Base-by-base conservation (phyloP, 352 stramenopile species). In the Pythium myriotylum region DNA sequence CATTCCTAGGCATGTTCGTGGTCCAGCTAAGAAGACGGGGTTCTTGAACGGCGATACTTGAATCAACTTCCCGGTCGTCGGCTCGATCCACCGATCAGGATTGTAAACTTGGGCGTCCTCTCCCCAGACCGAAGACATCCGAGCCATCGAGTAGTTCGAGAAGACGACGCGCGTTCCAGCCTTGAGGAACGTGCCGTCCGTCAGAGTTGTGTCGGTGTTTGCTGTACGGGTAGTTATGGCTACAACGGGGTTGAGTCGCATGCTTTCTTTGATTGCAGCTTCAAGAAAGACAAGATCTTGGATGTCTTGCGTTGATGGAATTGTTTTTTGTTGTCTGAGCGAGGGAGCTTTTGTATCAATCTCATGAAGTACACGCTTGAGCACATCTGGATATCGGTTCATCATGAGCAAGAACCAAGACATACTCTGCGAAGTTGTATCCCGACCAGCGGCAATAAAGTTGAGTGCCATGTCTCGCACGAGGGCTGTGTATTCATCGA, bases 371-470 rank as follows among this genome's bases (percentile, higher is more conserved):
- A 90, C 70, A 20, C 74, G 69, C 19, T 39, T 48, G 4, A 83
- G 42, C 7, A 90, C 73, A 3, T 72, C 32, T 4, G 83, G 88
- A 29, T 95, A 66, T 3, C 76, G 76, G 32, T 84, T 86, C 63
- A 96, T 83, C 73, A 91, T 85, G 41, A 92, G 67, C 22, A 96
- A 48, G 42, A 91, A 83, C 78, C 83, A 96, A 20, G 70, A 65
- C 33, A 96, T 65, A 17, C 67, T 83, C 37, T 74, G 76, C 4
- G 86, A 79, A 14, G 84, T 91, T 9, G 88, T 93, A 52, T 92
- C 86, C 4, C 86, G 79, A 12, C 85, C 81, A 1, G 78, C 85
- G 8, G 87, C 74, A 51, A 96, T 79, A 53, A 95, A 92, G 55
- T 84, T 92, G 24, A 93, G 60, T 10, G 84, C 75, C 55, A 94